Evolutionary conservation across 2,329 filamentous ascomycete genomes (phyloP).

Genomic region (Bisporella sp.): DNA sequence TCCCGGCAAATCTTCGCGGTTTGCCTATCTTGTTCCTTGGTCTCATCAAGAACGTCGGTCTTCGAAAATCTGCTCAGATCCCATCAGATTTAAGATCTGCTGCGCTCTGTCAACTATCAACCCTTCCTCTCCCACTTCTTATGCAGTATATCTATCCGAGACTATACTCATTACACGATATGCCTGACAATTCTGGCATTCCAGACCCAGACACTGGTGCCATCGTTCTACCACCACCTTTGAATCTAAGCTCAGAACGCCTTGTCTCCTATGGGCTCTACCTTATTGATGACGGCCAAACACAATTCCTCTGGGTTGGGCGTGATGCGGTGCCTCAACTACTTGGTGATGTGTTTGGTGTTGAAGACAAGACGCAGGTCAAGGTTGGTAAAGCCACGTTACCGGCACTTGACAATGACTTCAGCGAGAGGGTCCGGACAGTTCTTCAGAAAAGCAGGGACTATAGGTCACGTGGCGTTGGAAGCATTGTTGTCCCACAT

Average conservation of each 20-base stretch:
- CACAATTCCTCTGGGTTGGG: conserved; percentile 95
- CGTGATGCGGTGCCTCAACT: conserved; percentile 88
- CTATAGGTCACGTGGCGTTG: conserved; percentile 77
- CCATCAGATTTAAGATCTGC: conserved; percentile 90
- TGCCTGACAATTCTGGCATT: conserved; percentile 87
- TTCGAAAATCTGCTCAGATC: conserved; percentile 89
- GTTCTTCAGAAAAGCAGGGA: conserved; percentile 91
- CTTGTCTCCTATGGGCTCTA: conserved; percentile 89
- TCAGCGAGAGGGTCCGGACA: conserved; percentile 87
- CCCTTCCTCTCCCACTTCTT: conserved; percentile 78
- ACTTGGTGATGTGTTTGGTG: conserved; percentile 82
- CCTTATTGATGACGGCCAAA: conserved; percentile 94
- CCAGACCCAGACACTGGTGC: conserved; percentile 82
- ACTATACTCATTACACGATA: conserved; percentile 85
- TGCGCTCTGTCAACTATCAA: conserved; percentile 89
- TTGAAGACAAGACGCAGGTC: conserved; percentile 74
- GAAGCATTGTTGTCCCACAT: conserved; percentile 87
- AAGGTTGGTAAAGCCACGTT: conserved; percentile 86
- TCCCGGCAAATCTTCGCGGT: conserved; percentile 85
- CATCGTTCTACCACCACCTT: conserved; percentile 75
- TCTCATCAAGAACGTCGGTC: conserved; percentile 90
- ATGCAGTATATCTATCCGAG: conserved; percentile 89
- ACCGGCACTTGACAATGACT: conserved; percentile 87
- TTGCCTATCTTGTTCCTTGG: conserved; percentile 88
- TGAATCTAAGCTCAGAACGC: conserved; percentile 83